Evolutionary conservation across 305 asterid species (phyloP), one percentile per base, ranked within the genome.

Genomic region (Euphrasia arctica): DNA sequence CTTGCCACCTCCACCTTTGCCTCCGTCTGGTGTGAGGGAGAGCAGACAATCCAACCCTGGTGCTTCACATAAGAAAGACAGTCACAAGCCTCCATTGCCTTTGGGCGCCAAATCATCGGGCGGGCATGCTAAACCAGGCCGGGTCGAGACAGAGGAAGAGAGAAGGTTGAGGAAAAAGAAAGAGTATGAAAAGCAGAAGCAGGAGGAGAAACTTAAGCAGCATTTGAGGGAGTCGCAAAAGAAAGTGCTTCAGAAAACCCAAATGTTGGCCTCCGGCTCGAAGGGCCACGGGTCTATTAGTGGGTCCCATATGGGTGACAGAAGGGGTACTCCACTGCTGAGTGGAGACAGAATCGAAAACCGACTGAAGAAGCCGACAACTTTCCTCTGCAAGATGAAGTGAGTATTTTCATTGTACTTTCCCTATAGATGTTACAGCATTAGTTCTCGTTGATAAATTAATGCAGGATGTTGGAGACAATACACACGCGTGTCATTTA

Each of bases 371-470:
- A 94, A 90, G 79, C 99, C 99, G 1, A 94, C 99, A 8, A 90
- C 99, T 4, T 94, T 94, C 70, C 85, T 94, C 74, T 94, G 99
- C 95, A 94, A 94, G 87, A 73, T 94, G 82, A 90, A 90, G 99
- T 93, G 78, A 88, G 97, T 91, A 58, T 76, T 15, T 63, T 68
- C 51, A 18, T 67, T 54, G 8, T 12, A 13, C 11, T 31, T 57
- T 72, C 36, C n/a, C 61, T 63, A 39, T 39, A 39, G 9, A 39
- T 39, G 43, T 7, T 39, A 39, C 2, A 8, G 11, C 43, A 1
- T 73, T 62, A n/a, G 18, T 31, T 18, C 31, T 13, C 31, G 2
- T 1, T 68, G 39, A 54, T 54, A 62, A 39, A 62, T 77, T 2
- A 29, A 27, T 60, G 57, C 65, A n/a, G 66, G 51, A 27, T 58